Evolutionary conservation across 1,284 basidiomycete species (phyloP), one percentile per base, ranked within the genome.

Genomic region (Puccinia novopanici): DNA sequence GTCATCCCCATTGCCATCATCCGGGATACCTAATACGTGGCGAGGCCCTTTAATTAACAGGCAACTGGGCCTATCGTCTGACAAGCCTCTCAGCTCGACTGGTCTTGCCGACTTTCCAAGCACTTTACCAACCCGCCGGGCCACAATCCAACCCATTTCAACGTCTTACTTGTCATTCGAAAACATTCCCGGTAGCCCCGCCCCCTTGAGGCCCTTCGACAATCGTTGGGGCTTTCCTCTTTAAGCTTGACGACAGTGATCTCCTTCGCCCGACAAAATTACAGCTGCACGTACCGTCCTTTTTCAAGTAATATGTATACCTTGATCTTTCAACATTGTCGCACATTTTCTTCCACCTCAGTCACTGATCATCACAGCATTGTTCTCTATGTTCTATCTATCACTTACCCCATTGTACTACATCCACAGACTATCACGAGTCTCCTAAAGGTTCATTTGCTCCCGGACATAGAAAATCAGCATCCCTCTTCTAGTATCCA

Each of bases 401-500:
- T 68, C 65, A 45, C 12, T 68, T 61, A 61, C 42, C n/a, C 24
- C 22, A 45, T 68, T 68, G 65, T 68, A 68, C 40, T 68, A 45
- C 65, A 50, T 68, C 19, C n/a, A 22, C 37, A 68, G 2, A 68
- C n/a, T 30, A 45, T 9, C 65, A 68, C 30, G 27, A 27, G 59
- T 63, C 22, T 45, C 22, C 65, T 27, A 24, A 68, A 50, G 40
- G n/a, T 68, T 68, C 65, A 68, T 50, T 48, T 34, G 22, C 40
- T 48, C 65, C 65, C 65, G 65, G 65, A 68, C 45, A 68, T 68
- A 68, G 65, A 68, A 68, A 67, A 59, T 37, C 22, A 68, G 34
- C 65, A 68, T 68, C 65, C 34, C 45, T 45, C 45, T 45, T 30
- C 40, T 68, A 34, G 40, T 45, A 68, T 48, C 45, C 40, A 68